Percentiles rank a stretch among this genome's conserved stretches.
Evolutionary conservation across 192 early-diverging fungal species (phyloP).

Genomic region (Allomyces javanicus): DNA sequence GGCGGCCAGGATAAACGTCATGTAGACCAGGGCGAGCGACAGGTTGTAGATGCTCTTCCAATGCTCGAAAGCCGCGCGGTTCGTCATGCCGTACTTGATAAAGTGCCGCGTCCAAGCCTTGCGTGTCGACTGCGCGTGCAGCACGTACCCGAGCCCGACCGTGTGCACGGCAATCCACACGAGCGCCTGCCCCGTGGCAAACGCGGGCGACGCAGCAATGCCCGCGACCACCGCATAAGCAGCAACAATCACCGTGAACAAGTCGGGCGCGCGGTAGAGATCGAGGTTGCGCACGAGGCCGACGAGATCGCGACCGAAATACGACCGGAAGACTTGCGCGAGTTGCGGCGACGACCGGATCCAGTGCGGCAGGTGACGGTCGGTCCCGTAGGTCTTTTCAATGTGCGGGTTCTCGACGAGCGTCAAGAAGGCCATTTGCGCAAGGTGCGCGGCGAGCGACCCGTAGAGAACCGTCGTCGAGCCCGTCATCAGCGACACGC

Average conservation of each 20-base stretch:
- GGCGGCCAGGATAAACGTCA: conserved; percentile 64
- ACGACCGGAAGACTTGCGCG: conserved; percentile 14
- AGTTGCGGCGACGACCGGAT: not conserved
- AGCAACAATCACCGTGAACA: conserved; percentile 55
- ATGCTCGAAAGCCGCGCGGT: conserved; percentile 71
- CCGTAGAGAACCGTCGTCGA: conserved; percentile 80
- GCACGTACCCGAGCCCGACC: conserved; percentile 50
- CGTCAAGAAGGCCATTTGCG: conserved; percentile 73
- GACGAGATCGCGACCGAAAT: conserved; percentile 66
- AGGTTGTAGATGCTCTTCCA: conserved; percentile 95
- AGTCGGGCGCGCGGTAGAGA: conserved; percentile 60
- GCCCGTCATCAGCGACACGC: conserved; percentile 73
- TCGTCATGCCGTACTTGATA: conserved; percentile 77
- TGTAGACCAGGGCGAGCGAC: conserved; percentile 76
- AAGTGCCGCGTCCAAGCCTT: conserved; percentile 79
- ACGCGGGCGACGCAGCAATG: conserved; percentile 15
- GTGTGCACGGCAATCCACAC: conserved; percentile 76
- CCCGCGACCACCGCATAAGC: conserved; percentile 42
- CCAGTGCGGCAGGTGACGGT: conserved; percentile 8
- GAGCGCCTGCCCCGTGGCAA: conserved; percentile 49
- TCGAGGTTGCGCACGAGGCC: conserved; percentile 77
- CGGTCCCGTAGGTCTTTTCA: conserved; percentile 35
- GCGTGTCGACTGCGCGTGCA: conserved; percentile 57
- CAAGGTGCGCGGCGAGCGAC: conserved; percentile 65
- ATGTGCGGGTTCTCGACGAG: conserved; percentile 84